Evolutionary conservation across 768 basidiomycete species (phyloP), one percentile per base, ranked within the genome.

Genomic region (Lactarius sanguifluus): DNA sequence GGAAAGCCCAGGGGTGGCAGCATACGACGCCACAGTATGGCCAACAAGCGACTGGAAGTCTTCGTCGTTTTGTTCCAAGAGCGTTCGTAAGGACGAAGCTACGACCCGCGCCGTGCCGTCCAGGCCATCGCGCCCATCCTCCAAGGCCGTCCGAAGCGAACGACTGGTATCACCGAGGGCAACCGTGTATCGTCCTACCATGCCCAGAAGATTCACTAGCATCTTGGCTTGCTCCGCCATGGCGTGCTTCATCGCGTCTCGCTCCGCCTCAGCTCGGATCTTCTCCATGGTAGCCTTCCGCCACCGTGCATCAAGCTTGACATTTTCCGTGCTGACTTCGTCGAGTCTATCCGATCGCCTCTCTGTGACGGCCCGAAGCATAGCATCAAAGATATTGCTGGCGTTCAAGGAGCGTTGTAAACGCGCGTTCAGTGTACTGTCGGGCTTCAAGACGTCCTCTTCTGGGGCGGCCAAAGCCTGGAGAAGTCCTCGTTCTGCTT

Each of bases 381-480:
- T 91, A 18, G 91, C 92, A 57, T 92, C 91, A 72, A 94, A 92
- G 83, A 94, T 90, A 38, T 88, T 86, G 67, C 79, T 81, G 5
- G 91, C 86, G 73, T 93, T 94, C 64, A 82, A 82, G 3, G 91
- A 88, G 6, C 88, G 85, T 72, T 86, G 84, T 34, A 91, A 74
- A 63, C 86, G 83, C 61, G 78, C 75, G 66, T 81, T 84, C 52
- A 92, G 75, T 0, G 82, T 74, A 9, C 91, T 90, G 56, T 83
- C 81, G 2, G 85, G 74, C 72, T 81, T 85, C 58, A 88, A 73
- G 25, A 80, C 83, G 62, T 86, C 82, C 74, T 94, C 92, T 74
- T 94, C 91, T 1, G 90, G 85, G 7, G 74, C 78, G 20, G 86
- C 88, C 64, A 95, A 79, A 36, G 87, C 82, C 62, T 81, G 82